Evolutionary conservation across 331 rosid species (phyloP), one percentile per base, ranked within the genome.

Genomic region (Ulmus americana): DNA sequence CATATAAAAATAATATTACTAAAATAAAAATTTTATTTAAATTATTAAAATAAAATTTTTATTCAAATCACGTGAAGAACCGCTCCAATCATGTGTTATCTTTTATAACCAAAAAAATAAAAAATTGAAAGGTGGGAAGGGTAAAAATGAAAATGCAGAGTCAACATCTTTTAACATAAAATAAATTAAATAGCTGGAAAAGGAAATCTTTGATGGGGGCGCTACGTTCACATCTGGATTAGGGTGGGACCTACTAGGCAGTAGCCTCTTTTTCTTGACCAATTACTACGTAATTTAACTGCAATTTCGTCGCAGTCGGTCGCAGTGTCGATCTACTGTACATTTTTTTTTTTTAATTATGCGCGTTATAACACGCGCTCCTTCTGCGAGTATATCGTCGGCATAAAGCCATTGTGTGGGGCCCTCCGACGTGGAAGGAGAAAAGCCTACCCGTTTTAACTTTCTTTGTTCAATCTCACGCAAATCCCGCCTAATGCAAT

Each of bases 201-300:
- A 9, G 62, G 38, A 43, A 55, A 41, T 15, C 7, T 15, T 13
- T 22, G 22, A 35, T 0, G 7, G n/a, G 13, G 10, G 8, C 3
- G 0, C 10, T 48, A 10, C 59, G 59, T 16, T n/a, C 10, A 16
- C 22, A 16, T 18, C 1, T 2, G n/a, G 13, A 2, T 7, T 7
- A 3, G 35, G 3, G 3, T 2, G 35, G 35, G 35, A 28, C 4
- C 22, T 57, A 20, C 22, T 20, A 20, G 22, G 22, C 22, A 44
- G 2, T 18, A 9, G 53, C 66, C 18, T 8, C 35, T 49, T 28
- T 44, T 61, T 41, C 0, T 72, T 72, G 66, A 64, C 76, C 70
- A 55, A 16, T 1, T 3, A 13, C 45, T n/a, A 49, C 39, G 13
- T 5, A 57, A n/a, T 40, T 47, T 54, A 38, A 18, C 40, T 18